A percentile compares a stretch with the other conserved stretches of the same genome.
phyloP scores from a whole-genome alignment of 2,329 filamentous ascomycete genomes.

The Trichoderma asperellum region DNA sequence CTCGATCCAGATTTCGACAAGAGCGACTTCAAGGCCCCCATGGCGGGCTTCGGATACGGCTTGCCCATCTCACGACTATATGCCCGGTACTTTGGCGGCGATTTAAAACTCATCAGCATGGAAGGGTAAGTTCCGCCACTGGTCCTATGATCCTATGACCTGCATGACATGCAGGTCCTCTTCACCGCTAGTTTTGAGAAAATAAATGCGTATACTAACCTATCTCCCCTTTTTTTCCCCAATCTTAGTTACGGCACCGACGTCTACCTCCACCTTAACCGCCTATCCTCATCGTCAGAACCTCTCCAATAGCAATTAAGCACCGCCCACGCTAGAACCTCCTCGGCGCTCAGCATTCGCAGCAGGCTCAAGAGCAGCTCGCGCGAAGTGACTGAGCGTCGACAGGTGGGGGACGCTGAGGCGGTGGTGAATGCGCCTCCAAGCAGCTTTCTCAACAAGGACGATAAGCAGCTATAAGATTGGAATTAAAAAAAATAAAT shows the following conservation, averaged over 20 bases:
- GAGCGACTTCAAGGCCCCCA: constrained; percentile 98
- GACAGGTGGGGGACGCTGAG: constrained; percentile 88
- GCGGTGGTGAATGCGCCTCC: constrained; percentile 66
- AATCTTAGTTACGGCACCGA: constrained; percentile 81
- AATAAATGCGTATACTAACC: constrained; percentile 43
- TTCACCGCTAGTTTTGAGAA: constrained; percentile 32
- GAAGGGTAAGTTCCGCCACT: constrained; percentile 73
- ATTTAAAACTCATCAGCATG: constrained; percentile 98
- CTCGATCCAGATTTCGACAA: constrained; percentile 98
- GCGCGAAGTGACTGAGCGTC: constrained; percentile 79
- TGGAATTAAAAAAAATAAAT: neutral
- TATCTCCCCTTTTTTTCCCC: neutral
- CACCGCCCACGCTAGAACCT: constrained; percentile 42
- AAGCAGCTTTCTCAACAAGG: constrained; percentile 35
- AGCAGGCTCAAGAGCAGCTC: constrained; percentile 66
- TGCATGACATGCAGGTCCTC: neutral
- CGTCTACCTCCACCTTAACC: constrained; percentile 96
- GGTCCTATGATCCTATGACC: constrained; percentile 24
- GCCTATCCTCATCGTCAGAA: constrained; percentile 92
- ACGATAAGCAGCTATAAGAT: constrained; percentile 44
- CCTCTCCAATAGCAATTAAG: constrained; percentile 91
- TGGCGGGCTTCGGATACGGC: constrained; percentile 99
- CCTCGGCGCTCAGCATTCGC: constrained; percentile 50
- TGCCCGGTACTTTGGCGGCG: constrained; percentile 94
- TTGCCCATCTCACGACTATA: constrained; percentile 92